Conservation (phyloP, 306 rosid species). For the Prunus mongolica region DNA sequence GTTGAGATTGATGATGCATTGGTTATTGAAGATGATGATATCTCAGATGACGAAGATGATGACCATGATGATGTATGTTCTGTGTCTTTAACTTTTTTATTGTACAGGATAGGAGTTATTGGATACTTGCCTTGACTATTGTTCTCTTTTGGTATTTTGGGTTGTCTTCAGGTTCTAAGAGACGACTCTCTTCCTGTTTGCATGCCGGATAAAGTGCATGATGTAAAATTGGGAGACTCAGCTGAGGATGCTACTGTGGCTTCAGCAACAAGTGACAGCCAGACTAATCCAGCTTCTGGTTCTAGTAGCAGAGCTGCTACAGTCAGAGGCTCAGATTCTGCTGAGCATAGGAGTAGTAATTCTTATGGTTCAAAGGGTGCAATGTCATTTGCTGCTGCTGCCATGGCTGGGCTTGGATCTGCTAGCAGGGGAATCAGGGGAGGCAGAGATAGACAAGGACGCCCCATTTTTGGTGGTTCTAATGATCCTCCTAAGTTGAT, state of each 20-base stretch:
- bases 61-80: slow-evolving; percentile 89
- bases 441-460: slow-evolving; percentile 85
- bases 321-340: slow-evolving; percentile 59
- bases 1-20: slow-evolving; percentile 90
- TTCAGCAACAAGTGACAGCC: slow-evolving; percentile 66
- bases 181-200: slow-evolving; percentile 93
- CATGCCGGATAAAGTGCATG: slow-evolving; percentile 93
- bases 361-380: slow-evolving; percentile 82
- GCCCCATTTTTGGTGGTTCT: slow-evolving; percentile 59
- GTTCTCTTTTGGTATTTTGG: neutral
- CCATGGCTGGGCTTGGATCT: slow-evolving; percentile 97
- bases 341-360: slow-evolving; percentile 69
- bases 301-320: slow-evolving; percentile 85
- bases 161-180: slow-evolving; percentile 64
- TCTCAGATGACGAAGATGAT: slow-evolving; percentile 94
- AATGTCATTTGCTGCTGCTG: slow-evolving; percentile 99
- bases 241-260: slow-evolving; percentile 66
- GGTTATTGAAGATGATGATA: slow-evolving; percentile 96
- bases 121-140: neutral
- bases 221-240: slow-evolving; percentile 87
- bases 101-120: neutral
- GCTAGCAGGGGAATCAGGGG: slow-evolving; percentile 85
- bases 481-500: slow-evolving; percentile 75
- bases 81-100: neutral
- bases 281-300: slow-evolving; percentile 74